Base-by-base conservation (phyloP, 805 yeast species). In the Saccharomycopsis amapae region DNA sequence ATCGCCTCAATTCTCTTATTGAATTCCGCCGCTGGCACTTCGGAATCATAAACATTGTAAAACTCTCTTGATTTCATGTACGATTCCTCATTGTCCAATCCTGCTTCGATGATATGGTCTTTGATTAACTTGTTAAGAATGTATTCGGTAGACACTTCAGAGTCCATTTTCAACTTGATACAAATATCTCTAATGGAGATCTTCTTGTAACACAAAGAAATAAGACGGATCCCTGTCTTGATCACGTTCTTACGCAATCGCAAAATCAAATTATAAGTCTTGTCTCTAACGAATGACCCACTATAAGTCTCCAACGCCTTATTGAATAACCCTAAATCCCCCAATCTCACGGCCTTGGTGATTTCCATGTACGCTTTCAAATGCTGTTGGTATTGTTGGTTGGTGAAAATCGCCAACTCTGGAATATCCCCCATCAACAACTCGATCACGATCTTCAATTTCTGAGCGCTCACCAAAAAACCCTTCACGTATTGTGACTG, bases 391-490 rank as follows among this genome's bases (percentile, higher is more conserved):
- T 79, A 66, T 38, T 68, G 66, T 13, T 76, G 66, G 58, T 85
- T 83, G 55, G 78, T 76, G 71, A 93, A 93, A 31, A 77, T 75
- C 40, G 87, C 73, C 54, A 94, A 71, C 57, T 87, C 96, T 15
- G 98, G 98, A 54, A 93, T 82, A 57, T 93, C 98, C 48, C 99
- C 98, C 78, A 90, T 89, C 57, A 93, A 76, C 59, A 93, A 71
- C 66, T 93, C 96, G 56, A 93, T 85, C 49, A 89, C 73, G 51
- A 90, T 84, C 60, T 79, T 83, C 55, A 93, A 75, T 67, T 93
- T 93, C 54, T 89, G 79, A 2, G 96, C 93, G 43, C 85, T 78
- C 65, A 89, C 96, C 53, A 88, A 63, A 62, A 93, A 93, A 1
- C 98, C 98, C 37, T 73, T 64, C 6, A 96, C 87, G 50, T 80